Base-by-base conservation (phyloP, 345 rosid genomes). In the Physaria fendleri region DNA sequence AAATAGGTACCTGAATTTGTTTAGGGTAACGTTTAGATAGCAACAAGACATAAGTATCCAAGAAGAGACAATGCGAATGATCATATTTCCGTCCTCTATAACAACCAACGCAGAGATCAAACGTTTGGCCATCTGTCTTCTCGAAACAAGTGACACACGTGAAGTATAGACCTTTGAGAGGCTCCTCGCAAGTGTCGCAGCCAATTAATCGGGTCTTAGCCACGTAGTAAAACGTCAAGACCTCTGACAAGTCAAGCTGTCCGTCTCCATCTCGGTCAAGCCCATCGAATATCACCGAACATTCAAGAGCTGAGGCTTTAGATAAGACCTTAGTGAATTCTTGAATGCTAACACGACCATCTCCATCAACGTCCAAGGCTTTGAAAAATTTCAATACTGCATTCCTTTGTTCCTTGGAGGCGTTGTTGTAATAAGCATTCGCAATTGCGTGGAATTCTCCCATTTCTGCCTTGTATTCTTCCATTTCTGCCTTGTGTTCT, bases 61-160 rank as follows among this genome's bases (percentile, higher is more conserved):
- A n/a, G n/a, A n/a, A n/a, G n/a, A n/a, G n/a, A n/a, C n/a, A n/a
- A n/a, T n/a, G n/a, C n/a, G n/a, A n/a, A n/a, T n/a, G n/a, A n/a
- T n/a, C n/a, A n/a, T n/a, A n/a, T n/a, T n/a, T n/a, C n/a, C n/a
- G n/a, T n/a, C n/a, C n/a, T n/a, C 5, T 48, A 37, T 61, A 47
- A 48, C 56, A 61, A 5, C n/a, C 12, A 22, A 61, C 47, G 8
- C 66, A 61, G 1, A 61, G 25, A 48, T 61, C 66, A 61, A 35
- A 61, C 14, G 47, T 61, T 3, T 34, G 2, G 1, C 13, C 35
- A 37, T 38, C 10, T n/a, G 66, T 35, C 9, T 28, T 14, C 0
- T 61, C 66, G 5, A 61, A 61, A 47, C 66, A 61, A 2, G 46
- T 27, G 20, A 61, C 56, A 16, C 66, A 61, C 21, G 56, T 61